Base-by-base conservation (phyloP, 768 basidiomycete genomes). In the Auricularia heimuer region DNA sequence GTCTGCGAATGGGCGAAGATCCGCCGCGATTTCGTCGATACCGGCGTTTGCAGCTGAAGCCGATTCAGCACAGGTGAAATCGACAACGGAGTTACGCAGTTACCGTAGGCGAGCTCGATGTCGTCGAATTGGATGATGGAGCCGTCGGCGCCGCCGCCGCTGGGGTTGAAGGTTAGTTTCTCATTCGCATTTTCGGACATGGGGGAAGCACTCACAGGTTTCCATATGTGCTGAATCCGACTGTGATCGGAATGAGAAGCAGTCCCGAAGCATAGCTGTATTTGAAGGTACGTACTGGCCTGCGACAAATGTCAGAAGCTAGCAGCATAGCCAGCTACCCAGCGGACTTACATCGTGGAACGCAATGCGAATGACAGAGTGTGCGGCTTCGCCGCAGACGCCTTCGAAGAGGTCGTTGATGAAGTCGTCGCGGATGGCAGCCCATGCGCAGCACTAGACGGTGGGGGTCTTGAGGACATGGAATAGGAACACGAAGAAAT, bases 351-450 rank as follows among this genome's bases (percentile, higher is more conserved):
- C 35, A n/a, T 35, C 14, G 47, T 51, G 47, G 47, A 51, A 51
- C 47, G 47, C 47, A 21, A 67, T 54, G n/a, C 66, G 58, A 65
- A 69, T 39, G 64, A 72, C 72, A 61, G 75, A 73, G 65, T 74
- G 73, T 33, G 72, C 73, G 63, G 73, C 73, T 67, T 75, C 75
- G 66, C 77, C 74, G 67, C 78, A 78, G 51, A 74, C 68, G 24
- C 71, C 73, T 36, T 70, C 72, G 63, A 75, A 37, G 21, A 51
- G 18, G 16, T 51, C 47, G 47, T 21, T 18, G 21, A 51, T 51
- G 47, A 51, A 21, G 47, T 8, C 47, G 21, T 51, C 47, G 21
- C 47, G 47, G 16, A 51, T 18, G 47, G 11, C 16, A 6, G 21
- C 47, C 47, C 47, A 51, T 18, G 14, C 21, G 47, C 47, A 51